These are phyloP conservation scores for Aquilaria sinensis DNA, from an alignment of 345 rosid genomes.

Conservation along the genomic window DNA sequence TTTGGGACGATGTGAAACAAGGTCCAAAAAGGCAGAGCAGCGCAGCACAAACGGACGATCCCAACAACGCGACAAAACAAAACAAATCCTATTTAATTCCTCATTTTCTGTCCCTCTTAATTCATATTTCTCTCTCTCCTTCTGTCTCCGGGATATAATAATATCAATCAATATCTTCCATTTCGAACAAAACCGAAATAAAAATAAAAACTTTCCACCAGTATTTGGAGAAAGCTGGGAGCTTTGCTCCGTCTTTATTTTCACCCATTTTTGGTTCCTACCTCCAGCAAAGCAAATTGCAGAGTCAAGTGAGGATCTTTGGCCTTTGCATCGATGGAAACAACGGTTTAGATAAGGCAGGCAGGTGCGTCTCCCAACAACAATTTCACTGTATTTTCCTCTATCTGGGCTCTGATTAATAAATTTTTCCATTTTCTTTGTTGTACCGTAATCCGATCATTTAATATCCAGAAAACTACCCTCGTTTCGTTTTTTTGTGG, in stretches of 20 bases:
- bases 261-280: constrained; percentile 5
- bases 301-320: constrained; percentile 16
- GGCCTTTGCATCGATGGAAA: constrained; percentile 28
- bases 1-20: constrained; percentile 10
- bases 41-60: constrained; percentile 22
- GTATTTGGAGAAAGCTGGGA: not conserved
- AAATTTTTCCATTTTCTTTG: not conserved
- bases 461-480: not conserved
- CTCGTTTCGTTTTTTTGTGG: constrained; percentile 2
- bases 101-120: constrained; percentile 11
- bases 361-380: constrained; percentile 17
- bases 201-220: not conserved
- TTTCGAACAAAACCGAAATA: too few species aligned
- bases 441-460: not conserved
- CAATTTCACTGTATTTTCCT: constrained; percentile 1
- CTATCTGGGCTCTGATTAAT: constrained; percentile 5
- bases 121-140: not conserved
- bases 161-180: constrained; percentile 8
- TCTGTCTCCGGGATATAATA: constrained; percentile 13
- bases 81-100: not conserved
- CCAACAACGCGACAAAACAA: constrained; percentile 17
- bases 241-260: not conserved
- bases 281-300: too few species aligned
- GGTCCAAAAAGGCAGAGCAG: constrained; percentile 28
- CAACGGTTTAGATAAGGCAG: constrained; percentile 33